Percentiles rank a stretch among this genome's conserved stretches.
Conservation (phyloP, 2,329 filamentous ascomycete genomes). For the Monosporascus ibericus region DNA sequence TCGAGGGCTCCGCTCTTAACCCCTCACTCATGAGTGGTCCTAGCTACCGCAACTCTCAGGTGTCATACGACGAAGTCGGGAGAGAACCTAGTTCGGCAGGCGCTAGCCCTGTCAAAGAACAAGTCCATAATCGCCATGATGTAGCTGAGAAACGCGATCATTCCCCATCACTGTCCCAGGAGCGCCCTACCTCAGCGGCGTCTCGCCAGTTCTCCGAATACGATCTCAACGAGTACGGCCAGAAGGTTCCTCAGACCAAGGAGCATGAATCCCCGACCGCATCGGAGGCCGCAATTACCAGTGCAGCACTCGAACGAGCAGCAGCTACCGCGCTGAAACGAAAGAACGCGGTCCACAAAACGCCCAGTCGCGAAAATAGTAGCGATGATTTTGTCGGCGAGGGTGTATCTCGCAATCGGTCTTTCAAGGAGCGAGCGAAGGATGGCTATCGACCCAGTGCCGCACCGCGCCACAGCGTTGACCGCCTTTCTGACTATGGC, state of each 20-base stretch:
- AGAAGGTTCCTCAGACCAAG: conserved; percentile 42
- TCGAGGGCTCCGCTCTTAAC: conserved; percentile 65
- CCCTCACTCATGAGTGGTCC: conserved; percentile 64
- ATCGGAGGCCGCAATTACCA: conserved; percentile 52
- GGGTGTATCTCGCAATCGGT: conserved; percentile 54
- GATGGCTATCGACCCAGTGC: conserved; percentile 48
- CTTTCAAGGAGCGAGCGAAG: conserved; percentile 60
- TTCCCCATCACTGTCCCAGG: conserved; percentile 30
- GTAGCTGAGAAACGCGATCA: conserved; percentile 32
- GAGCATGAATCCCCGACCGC: conserved; percentile 48
- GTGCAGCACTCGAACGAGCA: conserved; percentile 44
- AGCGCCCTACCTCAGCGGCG: conserved; percentile 18
- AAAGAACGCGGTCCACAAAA: conserved; percentile 37
- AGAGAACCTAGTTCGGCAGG: conserved; percentile 21
- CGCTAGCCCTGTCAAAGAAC: conserved; percentile 35
- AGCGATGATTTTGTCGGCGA: conserved; percentile 38
- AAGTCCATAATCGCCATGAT: conserved; percentile 32
- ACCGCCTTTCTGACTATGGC: conserved; percentile 47
- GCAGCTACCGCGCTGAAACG: conserved; percentile 47
- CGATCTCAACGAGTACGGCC: conserved; percentile 52
- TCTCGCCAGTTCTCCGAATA: conserved; percentile 49
- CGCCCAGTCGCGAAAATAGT: conserved; percentile 25
- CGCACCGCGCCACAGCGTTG: conserved; percentile 53
- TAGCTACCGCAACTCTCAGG: conserved; percentile 34
- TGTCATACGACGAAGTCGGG: conserved; percentile 22